Evolutionary conservation across 345 rosid genomes (phyloP).

Genomic region (Dipteronia sinensis): DNA sequence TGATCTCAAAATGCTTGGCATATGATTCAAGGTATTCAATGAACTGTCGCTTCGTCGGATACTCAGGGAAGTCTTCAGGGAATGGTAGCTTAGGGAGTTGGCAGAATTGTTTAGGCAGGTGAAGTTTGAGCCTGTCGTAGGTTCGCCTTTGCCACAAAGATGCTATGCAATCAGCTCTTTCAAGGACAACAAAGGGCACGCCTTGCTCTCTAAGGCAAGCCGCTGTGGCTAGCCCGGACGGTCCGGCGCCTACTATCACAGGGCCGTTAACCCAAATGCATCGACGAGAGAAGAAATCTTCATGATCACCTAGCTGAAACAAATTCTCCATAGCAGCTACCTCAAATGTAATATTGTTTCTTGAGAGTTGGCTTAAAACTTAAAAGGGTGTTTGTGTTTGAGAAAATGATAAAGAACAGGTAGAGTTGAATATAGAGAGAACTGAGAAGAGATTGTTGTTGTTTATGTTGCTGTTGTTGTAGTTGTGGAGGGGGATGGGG

Average conservation of each 20-base stretch:
- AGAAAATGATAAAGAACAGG: not conserved
- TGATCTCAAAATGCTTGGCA: conserved; percentile 60
- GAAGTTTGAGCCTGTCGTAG: conserved; percentile 84
- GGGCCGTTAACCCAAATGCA: conserved; percentile 79
- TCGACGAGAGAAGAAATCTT: conserved; percentile 44
- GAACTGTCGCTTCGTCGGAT: conserved; percentile 72
- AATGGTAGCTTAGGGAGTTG: conserved; percentile 80
- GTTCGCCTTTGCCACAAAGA: conserved; percentile 82
- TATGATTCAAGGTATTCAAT: conserved; percentile 72
- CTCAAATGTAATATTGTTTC: not conserved
- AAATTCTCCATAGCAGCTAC: conserved; percentile 35
- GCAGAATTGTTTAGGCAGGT: conserved; percentile 81
- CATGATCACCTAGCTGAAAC: conserved; percentile 44
- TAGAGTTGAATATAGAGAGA: conserved; percentile 2
- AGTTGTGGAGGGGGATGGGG: too few species aligned
- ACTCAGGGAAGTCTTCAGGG: conserved; percentile 75
- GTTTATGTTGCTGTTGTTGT: conserved; percentile 15
- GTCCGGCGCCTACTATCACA: conserved; percentile 84
- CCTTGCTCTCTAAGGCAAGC: conserved; percentile 74
- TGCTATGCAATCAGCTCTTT: conserved; percentile 83
- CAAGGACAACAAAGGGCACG: conserved; percentile 73
- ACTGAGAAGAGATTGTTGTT: not conserved
- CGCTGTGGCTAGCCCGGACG: conserved; percentile 81
- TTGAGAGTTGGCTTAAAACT: not conserved
- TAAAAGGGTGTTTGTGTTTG: not conserved